These are phyloP conservation scores for Echinochloa phyllopogon DNA, from an alignment of 176 grass and related monocot genomes.

Conservation along the genomic window DNA sequence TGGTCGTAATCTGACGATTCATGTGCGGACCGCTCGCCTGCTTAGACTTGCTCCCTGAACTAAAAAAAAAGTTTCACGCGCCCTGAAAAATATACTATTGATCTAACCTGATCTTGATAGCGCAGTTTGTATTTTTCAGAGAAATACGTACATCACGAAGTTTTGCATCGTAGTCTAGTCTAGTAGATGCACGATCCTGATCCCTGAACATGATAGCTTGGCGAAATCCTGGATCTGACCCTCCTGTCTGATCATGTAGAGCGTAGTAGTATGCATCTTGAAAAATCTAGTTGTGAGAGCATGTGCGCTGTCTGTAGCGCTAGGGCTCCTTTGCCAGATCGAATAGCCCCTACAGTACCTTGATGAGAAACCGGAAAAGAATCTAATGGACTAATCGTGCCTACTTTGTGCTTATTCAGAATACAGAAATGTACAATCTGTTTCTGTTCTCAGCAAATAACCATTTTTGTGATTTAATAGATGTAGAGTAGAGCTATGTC, in stretches of 20 bases:
- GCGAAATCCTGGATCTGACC: neutral
- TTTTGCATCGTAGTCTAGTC: neutral
- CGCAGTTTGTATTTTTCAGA: neutral
- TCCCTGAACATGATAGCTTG: neutral
- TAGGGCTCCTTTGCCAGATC: neutral
- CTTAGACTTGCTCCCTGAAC: neutral
- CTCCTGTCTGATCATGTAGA: neutral
- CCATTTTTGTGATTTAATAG: neutral
- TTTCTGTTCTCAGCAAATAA: neutral
- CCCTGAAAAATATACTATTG: neutral
- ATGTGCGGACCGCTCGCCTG: neutral
- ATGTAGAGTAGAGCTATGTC: neutral
- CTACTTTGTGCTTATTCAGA: neutral
- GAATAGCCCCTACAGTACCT: neutral
- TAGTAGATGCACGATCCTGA: neutral
- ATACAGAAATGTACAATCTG: neutral
- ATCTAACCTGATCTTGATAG: neutral
- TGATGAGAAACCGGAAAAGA: neutral
- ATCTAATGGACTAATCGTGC: neutral
- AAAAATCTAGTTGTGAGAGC: neutral
- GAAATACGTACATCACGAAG: neutral
- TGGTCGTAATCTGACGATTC: constrained; percentile 17
- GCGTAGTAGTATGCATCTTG: neutral
- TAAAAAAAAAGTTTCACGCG: neutral
- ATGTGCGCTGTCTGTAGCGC: neutral